These are phyloP conservation scores for Melocanna baccifera DNA, from an alignment of 176 grass and related monocot genomes.

Conservation along the genomic window DNA sequence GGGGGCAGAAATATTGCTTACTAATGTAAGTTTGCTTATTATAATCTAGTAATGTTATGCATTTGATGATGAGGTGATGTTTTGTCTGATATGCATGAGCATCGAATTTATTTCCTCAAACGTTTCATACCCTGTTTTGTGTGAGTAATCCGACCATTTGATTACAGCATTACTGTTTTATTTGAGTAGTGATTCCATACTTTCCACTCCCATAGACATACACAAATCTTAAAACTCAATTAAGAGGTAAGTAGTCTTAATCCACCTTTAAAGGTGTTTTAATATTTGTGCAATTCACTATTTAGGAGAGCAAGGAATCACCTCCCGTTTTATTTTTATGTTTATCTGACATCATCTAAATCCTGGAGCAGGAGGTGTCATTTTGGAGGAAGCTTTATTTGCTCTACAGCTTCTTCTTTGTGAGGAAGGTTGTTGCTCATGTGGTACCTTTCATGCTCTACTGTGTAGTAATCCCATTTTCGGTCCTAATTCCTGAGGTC, in stretches of 20 bases:
- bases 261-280: too few species aligned
- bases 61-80: neutral
- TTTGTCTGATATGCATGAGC: neutral
- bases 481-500: slow-evolving; percentile 84
- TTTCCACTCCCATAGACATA: too few species aligned
- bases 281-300: too few species aligned
- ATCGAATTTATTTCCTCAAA: neutral
- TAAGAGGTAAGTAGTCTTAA: too few species aligned
- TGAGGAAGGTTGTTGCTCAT: slow-evolving; percentile 88
- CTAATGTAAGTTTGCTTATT: slow-evolving; percentile 44
- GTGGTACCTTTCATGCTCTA: slow-evolving; percentile 81
- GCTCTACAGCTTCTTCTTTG: slow-evolving; percentile 97
- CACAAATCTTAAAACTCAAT: too few species aligned
- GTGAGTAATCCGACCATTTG: neutral
- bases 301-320: too few species aligned
- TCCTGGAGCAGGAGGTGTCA: slow-evolving; percentile 70
- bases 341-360: slow-evolving; percentile 36
- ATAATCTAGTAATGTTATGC: neutral
- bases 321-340: too few species aligned
- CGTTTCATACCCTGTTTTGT: neutral
- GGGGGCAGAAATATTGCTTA: slow-evolving; percentile 55
- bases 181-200: too few species aligned
- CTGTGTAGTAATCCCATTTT: slow-evolving; percentile 75
- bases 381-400: slow-evolving; percentile 84
- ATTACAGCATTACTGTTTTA: neutral